These are phyloP conservation scores for Quercus suber DNA, from an alignment of 306 rosid species.

Conservation along the genomic window DNA sequence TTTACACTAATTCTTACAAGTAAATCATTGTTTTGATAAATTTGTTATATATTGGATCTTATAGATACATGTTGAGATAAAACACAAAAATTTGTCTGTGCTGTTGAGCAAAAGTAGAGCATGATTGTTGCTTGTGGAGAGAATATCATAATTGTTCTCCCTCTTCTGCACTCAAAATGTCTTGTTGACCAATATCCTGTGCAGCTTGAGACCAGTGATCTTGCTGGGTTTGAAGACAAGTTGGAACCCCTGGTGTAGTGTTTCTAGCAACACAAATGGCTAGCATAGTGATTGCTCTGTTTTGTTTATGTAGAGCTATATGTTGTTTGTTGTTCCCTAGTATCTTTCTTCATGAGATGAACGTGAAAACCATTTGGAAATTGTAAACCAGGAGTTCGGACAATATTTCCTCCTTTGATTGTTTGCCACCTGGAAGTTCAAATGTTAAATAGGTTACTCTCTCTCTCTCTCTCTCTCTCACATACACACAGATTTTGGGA, in stretches of 20 bases:
- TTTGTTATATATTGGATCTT: constrained; percentile 1
- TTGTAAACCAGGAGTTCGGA: constrained; percentile 72
- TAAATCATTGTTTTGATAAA: constrained; percentile 6
- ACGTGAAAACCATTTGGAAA: constrained; percentile 78
- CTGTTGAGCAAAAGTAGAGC: constrained; percentile 25
- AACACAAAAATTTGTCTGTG: constrained; percentile 8
- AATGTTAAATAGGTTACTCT: constrained; percentile 16
- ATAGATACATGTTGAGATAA: constrained; percentile 12
- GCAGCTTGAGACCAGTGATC: constrained; percentile 20
- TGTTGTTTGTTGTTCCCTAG: constrained; percentile 20
- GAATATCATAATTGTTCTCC: constrained; percentile 22
- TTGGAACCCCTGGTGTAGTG: neutral
- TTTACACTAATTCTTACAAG: constrained; percentile 27
- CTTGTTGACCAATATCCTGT: constrained; percentile 14
- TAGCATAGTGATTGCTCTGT: constrained; percentile 2
- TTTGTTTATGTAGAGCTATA: constrained; percentile 21
- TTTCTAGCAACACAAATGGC: constrained; percentile 12
- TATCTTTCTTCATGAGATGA: constrained; percentile 47
- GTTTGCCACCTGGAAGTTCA: constrained; percentile 50
- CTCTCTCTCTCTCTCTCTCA: neutral
- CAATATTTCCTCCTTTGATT: constrained; percentile 70
- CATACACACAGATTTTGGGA: neutral
- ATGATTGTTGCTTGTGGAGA: neutral
- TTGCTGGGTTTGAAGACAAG: constrained; percentile 4
- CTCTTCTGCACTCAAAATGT: constrained; percentile 17